These are phyloP conservation scores for Solanum piurae DNA, from an alignment of 257 asterid species.

Conservation along the genomic window DNA sequence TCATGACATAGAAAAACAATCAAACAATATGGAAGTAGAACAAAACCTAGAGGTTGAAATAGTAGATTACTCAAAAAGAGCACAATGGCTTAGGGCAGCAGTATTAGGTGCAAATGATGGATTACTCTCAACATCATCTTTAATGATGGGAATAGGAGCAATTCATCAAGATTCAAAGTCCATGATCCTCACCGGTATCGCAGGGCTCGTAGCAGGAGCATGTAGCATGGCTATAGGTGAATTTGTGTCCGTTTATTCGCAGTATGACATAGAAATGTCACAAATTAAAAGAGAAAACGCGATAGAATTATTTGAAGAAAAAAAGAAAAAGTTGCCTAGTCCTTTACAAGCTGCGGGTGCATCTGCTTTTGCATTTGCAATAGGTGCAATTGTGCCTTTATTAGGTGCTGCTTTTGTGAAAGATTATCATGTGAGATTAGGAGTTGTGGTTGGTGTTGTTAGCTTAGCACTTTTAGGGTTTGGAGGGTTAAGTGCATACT, in stretches of 20 bases:
- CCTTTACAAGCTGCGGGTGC: conserved; percentile 51
- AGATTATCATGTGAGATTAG: conserved; percentile 37
- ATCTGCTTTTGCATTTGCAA: conserved; percentile 47
- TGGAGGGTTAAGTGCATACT: conserved; percentile 40
- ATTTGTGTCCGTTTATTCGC: conserved; percentile 56
- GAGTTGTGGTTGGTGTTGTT: conserved; percentile 38
- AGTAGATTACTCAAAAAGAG: conserved; percentile 42
- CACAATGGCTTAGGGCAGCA: conserved; percentile 73
- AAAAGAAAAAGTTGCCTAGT: conserved; percentile 30
- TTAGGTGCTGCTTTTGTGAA: conserved; percentile 36
- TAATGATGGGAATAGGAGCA: conserved; percentile 71
- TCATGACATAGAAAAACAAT: conserved; percentile 23
- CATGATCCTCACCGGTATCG: conserved; percentile 58
- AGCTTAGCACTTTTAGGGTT: conserved; percentile 50
- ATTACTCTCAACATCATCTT: conserved; percentile 48
- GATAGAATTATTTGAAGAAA: background rate
- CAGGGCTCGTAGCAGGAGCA: conserved; percentile 58
- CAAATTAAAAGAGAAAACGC: conserved; percentile 26
- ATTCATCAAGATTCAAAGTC: conserved; percentile 34
- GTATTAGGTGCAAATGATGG: conserved; percentile 73
- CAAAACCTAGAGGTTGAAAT: conserved; percentile 4
- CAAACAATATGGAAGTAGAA: background rate
- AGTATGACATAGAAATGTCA: conserved; percentile 50
- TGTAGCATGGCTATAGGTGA: conserved; percentile 86
- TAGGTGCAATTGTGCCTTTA: conserved; percentile 57